Evolutionary conservation across 2,329 filamentous ascomycete species (phyloP).

Genomic region (Fusarium sulawesiense): DNA sequence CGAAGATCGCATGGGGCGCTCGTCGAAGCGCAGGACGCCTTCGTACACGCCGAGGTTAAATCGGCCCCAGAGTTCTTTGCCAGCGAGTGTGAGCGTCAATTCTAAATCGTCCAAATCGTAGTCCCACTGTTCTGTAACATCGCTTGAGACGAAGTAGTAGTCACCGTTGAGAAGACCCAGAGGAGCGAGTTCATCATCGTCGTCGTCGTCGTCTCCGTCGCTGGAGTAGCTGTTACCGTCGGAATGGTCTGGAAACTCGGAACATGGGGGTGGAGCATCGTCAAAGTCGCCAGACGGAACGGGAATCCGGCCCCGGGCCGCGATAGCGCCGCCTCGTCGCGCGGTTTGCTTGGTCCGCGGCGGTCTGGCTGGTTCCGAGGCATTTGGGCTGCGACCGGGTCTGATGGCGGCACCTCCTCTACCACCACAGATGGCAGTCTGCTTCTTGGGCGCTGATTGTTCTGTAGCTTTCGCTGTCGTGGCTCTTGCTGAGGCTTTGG

Average conservation of each 20-base stretch:
- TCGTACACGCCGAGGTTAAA: conserved; percentile 57
- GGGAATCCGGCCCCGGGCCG: conserved; percentile 40
- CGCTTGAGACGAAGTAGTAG: conserved; percentile 53
- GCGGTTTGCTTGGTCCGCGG: conserved; percentile 38
- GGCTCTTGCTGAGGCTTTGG: neutral
- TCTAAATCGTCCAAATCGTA: conserved; percentile 43
- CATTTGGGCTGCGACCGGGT: neutral
- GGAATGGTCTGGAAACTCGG: conserved; percentile 11
- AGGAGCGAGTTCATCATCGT: conserved; percentile 9
- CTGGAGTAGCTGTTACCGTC: neutral
- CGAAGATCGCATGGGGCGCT: conserved; percentile 51
- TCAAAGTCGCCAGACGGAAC: conserved; percentile 5
- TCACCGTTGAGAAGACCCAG: conserved; percentile 58
- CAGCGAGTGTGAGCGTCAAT: conserved; percentile 54
- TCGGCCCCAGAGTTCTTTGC: conserved; percentile 57
- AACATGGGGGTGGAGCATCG: conserved; percentile 36
- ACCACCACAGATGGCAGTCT: conserved; percentile 14
- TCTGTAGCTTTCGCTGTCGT: neutral
- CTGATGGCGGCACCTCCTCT: conserved; percentile 29
- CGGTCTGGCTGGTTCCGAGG: conserved; percentile 1
- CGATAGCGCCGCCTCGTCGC: conserved; percentile 43
- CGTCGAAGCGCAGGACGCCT: conserved; percentile 56
- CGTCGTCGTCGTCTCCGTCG: conserved; percentile 13
- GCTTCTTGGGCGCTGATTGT: conserved; percentile 19
- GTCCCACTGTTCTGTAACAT: conserved; percentile 45